Conservation (phyloP, 2,329 filamentous ascomycete species). For the Didymella exigua region DNA sequence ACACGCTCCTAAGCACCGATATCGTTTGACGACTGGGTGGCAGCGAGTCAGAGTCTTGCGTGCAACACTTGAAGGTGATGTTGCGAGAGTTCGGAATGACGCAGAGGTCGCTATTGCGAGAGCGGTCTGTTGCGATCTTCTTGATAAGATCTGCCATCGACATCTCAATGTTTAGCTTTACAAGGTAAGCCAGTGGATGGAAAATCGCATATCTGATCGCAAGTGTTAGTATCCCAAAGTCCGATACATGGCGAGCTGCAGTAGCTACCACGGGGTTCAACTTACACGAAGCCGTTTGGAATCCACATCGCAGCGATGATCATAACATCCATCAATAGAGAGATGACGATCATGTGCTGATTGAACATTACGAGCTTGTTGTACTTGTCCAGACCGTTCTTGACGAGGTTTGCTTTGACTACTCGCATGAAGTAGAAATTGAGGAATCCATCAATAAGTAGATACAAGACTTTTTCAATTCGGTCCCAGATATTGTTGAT, state of each 20-base stretch:
- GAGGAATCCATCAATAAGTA: slow-evolving; percentile 30
- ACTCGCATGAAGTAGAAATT: slow-evolving; percentile 37
- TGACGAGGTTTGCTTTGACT: slow-evolving; percentile 33
- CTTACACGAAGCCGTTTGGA: slow-evolving; percentile 48
- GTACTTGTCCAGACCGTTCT: slow-evolving; percentile 36
- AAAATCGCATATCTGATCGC: slow-evolving; percentile 52
- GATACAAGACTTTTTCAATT: slow-evolving; percentile 34
- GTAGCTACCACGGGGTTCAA: neutral
- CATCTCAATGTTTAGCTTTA: slow-evolving; percentile 52
- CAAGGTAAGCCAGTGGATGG: slow-evolving; percentile 54
- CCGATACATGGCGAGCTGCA: neutral
- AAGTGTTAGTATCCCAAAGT: neutral
- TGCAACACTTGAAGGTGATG: neutral
- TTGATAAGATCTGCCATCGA: slow-evolving; percentile 50
- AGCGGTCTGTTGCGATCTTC: slow-evolving; percentile 24
- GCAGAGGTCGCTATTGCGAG: slow-evolving; percentile 2
- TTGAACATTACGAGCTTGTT: slow-evolving; percentile 36
- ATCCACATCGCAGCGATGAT: slow-evolving; percentile 53
- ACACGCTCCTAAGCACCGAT: slow-evolving; percentile 16
- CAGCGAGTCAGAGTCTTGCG: neutral
- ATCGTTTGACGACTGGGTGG: slow-evolving; percentile 8
- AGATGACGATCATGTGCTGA: slow-evolving; percentile 32
- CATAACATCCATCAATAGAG: slow-evolving; percentile 38
- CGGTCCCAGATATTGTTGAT: slow-evolving; percentile 37
- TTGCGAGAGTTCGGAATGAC: slow-evolving; percentile 3